These are phyloP conservation scores for Heterobasidion irregulare DNA, from an alignment of 1,284 basidiomycete species.

Conservation along the genomic window DNA sequence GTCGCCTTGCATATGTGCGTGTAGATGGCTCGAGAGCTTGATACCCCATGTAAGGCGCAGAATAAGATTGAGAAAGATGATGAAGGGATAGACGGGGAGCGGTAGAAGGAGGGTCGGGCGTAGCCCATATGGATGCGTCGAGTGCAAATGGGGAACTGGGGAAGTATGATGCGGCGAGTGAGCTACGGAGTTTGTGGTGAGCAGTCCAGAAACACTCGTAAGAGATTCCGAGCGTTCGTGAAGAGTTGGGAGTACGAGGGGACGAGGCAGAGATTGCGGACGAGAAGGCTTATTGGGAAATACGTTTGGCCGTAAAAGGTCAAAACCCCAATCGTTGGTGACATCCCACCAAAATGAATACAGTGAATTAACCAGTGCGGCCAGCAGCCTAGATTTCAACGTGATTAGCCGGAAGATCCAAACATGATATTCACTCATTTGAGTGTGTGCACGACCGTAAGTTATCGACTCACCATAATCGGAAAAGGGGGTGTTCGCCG, in stretches of 20 bases:
- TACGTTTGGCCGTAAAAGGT: slow-evolving; percentile 45
- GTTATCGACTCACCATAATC: slow-evolving; percentile 59
- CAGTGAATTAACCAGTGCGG: slow-evolving; percentile 82
- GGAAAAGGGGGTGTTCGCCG: slow-evolving; percentile 72
- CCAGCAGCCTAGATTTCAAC: slow-evolving; percentile 57
- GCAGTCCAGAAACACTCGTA: neutral
- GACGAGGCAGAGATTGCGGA: slow-evolving; percentile 25
- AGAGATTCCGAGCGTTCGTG: slow-evolving; percentile 22
- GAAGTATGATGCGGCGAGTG: slow-evolving; percentile 4
- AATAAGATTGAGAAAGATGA: slow-evolving; percentile 80
- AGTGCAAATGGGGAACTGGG: neutral
- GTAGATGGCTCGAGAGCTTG: slow-evolving; percentile 85
- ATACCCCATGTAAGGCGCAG: slow-evolving; percentile 94
- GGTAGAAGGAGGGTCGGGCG: slow-evolving; percentile 69
- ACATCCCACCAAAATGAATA: slow-evolving; percentile 99
- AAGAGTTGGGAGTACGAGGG: slow-evolving; percentile 36
- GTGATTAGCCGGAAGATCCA: neutral
- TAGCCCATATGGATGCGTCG: slow-evolving; percentile 51
- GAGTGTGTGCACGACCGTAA: neutral
- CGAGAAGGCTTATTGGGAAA: slow-evolving; percentile 16
- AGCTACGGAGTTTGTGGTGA: neutral
- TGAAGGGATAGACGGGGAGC: slow-evolving; percentile 80
- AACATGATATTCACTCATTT: no score
- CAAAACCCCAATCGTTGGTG: slow-evolving; percentile 95
- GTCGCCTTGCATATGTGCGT: slow-evolving; percentile 78